phyloP scores from a whole-genome alignment of 2,329 filamentous ascomycete species.

The Aspergillus fischeri region DNA sequence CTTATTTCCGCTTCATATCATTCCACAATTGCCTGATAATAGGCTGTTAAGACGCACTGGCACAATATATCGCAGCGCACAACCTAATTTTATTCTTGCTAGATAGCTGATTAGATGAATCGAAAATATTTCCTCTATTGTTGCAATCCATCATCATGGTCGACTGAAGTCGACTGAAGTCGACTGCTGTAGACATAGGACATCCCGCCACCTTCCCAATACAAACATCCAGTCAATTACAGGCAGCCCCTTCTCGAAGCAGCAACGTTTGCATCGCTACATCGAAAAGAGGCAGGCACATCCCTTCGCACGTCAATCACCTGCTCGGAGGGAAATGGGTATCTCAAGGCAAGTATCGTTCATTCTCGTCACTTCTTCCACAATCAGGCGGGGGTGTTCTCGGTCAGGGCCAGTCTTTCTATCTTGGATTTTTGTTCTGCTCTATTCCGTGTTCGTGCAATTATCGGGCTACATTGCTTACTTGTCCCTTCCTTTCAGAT shows the following conservation, averaged over 20 bases:
- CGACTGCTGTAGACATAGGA: neutral
- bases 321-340: constrained; percentile 2
- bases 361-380: constrained; percentile 20
- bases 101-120: neutral
- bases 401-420: constrained; percentile 17
- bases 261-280: neutral
- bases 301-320: constrained; percentile 1
- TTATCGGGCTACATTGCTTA: constrained; percentile 15
- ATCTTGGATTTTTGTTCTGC: constrained; percentile 19
- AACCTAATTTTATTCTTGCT: neutral
- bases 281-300: neutral
- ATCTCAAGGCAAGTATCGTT: constrained; percentile 7
- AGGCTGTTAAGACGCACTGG: constrained; percentile 39
- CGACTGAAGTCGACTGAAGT: neutral
- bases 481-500: constrained; percentile 23
- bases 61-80: constrained; percentile 22
- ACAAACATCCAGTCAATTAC: neutral
- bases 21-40: constrained; percentile 30
- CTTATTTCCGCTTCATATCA: constrained; percentile 41
- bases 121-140: neutral
- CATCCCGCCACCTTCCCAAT: neutral
- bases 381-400: constrained; percentile 8
- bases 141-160: neutral
- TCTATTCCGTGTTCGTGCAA: constrained; percentile 18
- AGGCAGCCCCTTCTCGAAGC: constrained; percentile 12